phyloP scores from a whole-genome alignment of 1,139 yeast species.

The Nakaseomyces glabratus region DNA sequence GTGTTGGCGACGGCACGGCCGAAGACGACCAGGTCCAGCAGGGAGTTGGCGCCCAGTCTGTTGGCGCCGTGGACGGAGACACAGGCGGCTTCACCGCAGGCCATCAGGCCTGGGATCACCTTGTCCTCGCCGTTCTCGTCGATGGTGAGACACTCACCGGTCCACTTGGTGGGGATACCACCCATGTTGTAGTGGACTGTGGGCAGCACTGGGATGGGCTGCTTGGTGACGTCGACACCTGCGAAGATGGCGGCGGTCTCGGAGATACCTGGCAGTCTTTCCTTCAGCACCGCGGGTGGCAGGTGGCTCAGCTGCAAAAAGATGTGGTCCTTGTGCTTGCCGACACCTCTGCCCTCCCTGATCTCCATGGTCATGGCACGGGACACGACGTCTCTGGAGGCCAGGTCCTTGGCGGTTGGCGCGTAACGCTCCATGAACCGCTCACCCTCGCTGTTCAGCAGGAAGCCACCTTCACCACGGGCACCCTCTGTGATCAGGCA shows the following conservation, averaged over 20 bases:
- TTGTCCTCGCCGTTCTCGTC: slow-evolving; percentile 79
- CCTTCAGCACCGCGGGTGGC: slow-evolving; percentile 85
- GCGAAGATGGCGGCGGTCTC: slow-evolving; percentile 98
- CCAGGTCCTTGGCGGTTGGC: slow-evolving; percentile 96
- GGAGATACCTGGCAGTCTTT: slow-evolving; percentile 97
- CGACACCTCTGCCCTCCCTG: slow-evolving; percentile 98
- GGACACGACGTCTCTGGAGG: slow-evolving; percentile 96
- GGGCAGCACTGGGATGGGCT: slow-evolving; percentile 97
- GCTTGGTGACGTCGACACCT: slow-evolving; percentile 98
- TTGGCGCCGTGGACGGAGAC: slow-evolving; percentile 99
- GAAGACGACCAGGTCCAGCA: slow-evolving; percentile 91
- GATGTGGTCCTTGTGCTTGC: slow-evolving; percentile 92
- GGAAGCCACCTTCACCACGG: slow-evolving; percentile 99
- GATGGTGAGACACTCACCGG: slow-evolving; percentile 84
- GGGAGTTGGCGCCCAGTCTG: slow-evolving; percentile 98
- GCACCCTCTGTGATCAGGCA: slow-evolving; percentile 99
- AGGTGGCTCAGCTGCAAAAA: slow-evolving; percentile 87
- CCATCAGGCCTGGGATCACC: slow-evolving; percentile 87
- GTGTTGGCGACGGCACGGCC: slow-evolving; percentile 98
- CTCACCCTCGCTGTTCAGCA: slow-evolving; percentile 95
- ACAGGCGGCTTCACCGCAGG: slow-evolving; percentile 99
- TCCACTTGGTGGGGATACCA: slow-evolving; percentile 97
- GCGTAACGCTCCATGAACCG: slow-evolving; percentile 99
- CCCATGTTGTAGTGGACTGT: slow-evolving; percentile 99
- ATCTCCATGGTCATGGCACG: slow-evolving; percentile 98